phyloP scores from a whole-genome alignment of 75 land plant species.

The Adiantum capillusveneris region DNA sequence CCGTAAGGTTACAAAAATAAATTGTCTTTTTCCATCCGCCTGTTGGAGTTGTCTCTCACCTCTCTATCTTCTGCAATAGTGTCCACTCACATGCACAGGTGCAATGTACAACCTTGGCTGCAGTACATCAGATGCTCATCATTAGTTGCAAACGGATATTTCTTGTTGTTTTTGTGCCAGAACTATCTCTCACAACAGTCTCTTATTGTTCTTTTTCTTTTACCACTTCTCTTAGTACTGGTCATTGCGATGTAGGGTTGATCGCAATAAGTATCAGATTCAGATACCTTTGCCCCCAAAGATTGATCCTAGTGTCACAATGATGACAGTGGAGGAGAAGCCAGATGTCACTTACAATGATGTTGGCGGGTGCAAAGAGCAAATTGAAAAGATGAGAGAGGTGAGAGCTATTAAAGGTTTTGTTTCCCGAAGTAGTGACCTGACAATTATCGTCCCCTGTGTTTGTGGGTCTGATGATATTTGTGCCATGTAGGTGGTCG shows the following conservation, averaged over 20 bases:
- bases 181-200: too few relatives aligned
- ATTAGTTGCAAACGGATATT: background rate
- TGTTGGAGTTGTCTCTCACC: background rate
- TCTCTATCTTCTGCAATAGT: background rate
- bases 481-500: slow-evolving; percentile 72
- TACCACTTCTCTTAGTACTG: too few relatives aligned
- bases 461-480: too few relatives aligned
- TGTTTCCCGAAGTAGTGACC: too few relatives aligned
- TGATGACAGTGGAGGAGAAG: slow-evolving; percentile 99
- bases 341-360: slow-evolving; percentile 99
- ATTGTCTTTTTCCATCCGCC: too few relatives aligned
- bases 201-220: too few relatives aligned
- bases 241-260: too few relatives aligned
- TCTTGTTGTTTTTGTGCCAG: slow-evolving; percentile 5
- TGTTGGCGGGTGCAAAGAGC: slow-evolving; percentile 99
- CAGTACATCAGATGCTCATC: too few relatives aligned
- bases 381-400: slow-evolving; percentile 97
- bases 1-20: too few relatives aligned
- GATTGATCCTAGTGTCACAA: slow-evolving; percentile 98
- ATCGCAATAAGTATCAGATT: slow-evolving; percentile 95
- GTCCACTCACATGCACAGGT: too few relatives aligned
- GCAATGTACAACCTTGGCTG: too few relatives aligned
- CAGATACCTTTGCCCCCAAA: slow-evolving; percentile 98
- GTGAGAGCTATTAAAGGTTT: slow-evolving; percentile 36
- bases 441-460: too few relatives aligned